Evolutionary conservation across 1,139 yeast species (phyloP).

Genomic region (Kodamaea ohmeri): DNA sequence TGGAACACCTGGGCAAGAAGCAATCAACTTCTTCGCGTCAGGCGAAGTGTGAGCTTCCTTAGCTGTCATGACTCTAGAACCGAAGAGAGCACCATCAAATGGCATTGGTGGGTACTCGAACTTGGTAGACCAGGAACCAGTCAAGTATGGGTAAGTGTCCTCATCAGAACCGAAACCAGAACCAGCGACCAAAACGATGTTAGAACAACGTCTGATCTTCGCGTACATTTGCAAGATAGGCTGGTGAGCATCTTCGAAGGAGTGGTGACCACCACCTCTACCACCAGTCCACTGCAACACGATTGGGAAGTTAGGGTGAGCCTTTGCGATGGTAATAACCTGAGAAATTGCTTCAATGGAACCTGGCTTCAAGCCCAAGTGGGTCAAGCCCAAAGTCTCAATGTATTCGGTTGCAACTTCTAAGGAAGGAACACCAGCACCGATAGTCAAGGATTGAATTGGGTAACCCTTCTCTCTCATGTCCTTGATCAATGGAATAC

Average conservation of each 20-base stretch:
- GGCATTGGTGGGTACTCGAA: constrained; percentile 98
- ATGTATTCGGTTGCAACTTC: constrained; percentile 98
- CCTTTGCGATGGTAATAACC: constrained; percentile 86
- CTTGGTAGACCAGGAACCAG: constrained; percentile 89
- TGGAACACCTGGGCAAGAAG: constrained; percentile 83
- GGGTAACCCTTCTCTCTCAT: constrained; percentile 93
- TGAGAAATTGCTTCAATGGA: constrained; percentile 89
- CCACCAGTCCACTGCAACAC: constrained; percentile 99
- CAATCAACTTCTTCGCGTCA: constrained; percentile 91
- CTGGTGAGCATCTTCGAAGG: constrained; percentile 98
- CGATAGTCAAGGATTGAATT: constrained; percentile 91
- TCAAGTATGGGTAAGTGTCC: constrained; percentile 94
- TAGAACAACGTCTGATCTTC: constrained; percentile 86
- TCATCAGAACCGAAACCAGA: constrained; percentile 97
- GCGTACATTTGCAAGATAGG: constrained; percentile 95
- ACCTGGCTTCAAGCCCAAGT: constrained; percentile 96
- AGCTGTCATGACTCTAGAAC: constrained; percentile 97
- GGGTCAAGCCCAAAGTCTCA: constrained; percentile 86
- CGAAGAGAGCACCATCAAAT: constrained; percentile 93
- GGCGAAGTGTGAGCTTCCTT: constrained; percentile 93
- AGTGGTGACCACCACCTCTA: constrained; percentile 99
- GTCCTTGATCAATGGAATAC: constrained; percentile 89
- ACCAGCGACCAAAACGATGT: constrained; percentile 91
- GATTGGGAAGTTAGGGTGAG: constrained; percentile 94
- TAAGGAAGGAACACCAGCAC: constrained; percentile 98